phyloP scores from a whole-genome alignment of 2,329 filamentous ascomycete genomes.

The Biscogniauxia marginata region DNA sequence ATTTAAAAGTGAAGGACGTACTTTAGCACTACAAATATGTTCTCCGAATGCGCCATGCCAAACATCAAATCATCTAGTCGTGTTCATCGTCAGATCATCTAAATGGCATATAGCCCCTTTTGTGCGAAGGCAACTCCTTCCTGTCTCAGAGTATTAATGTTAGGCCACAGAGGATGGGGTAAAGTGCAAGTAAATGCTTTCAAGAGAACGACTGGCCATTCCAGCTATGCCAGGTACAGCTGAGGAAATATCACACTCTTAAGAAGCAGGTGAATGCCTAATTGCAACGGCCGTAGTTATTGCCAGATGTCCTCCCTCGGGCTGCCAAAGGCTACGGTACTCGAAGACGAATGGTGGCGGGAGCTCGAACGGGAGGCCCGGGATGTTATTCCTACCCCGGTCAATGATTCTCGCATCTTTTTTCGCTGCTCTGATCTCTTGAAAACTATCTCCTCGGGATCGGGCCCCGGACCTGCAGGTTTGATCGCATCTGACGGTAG shows the following conservation, averaged over 20 bases:
- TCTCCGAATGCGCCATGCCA: background rate
- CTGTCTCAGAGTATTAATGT: background rate
- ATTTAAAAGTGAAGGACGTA: too few relatives aligned
- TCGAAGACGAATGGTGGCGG: conserved; percentile 26
- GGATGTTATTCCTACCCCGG: conserved; percentile 6
- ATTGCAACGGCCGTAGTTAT: background rate
- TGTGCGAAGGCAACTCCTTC: background rate
- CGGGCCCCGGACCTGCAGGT: conserved; percentile 42
- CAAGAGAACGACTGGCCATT: too few relatives aligned
- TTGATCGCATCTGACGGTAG: conserved; percentile 47
- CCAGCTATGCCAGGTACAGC: background rate
- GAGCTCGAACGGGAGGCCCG: conserved; percentile 24
- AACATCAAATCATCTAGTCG: background rate
- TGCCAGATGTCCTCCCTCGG: conserved; percentile 4
- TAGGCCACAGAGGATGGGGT: background rate
- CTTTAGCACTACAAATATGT: too few relatives aligned
- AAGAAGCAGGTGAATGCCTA: background rate
- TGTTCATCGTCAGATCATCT: background rate
- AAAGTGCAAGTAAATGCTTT: too few relatives aligned
- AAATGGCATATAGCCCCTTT: background rate
- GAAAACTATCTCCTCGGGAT: conserved; percentile 44
- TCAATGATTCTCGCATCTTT: conserved; percentile 29
- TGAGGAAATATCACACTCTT: background rate
- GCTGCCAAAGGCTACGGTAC: conserved; percentile 17
- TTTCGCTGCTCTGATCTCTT: conserved; percentile 35